Evolutionary conservation across 148 eudicot species (phyloP).

Genomic region (Persicaria tinctoria): DNA sequence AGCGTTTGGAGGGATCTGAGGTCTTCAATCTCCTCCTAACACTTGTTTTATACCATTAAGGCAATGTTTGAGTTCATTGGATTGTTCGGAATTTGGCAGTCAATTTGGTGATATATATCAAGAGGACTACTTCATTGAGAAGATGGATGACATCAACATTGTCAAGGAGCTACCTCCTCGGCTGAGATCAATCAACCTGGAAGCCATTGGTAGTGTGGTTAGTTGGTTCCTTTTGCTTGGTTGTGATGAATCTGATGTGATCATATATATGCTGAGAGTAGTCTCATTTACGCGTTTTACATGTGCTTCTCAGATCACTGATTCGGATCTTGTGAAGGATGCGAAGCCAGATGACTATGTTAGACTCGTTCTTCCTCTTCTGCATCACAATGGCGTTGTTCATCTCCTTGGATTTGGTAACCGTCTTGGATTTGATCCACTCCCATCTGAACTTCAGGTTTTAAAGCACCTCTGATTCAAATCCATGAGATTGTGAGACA

Average conservation of each 20-base stretch:
- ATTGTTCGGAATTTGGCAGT: constrained; percentile 8
- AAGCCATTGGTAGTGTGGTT: constrained; percentile 77
- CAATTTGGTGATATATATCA: no score
- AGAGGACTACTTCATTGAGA: constrained; percentile 9
- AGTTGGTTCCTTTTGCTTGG: constrained; percentile 14
- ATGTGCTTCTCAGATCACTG: constrained; percentile 52
- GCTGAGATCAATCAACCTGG: constrained; percentile 51
- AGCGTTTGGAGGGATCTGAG: constrained; percentile 92
- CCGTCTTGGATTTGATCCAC: constrained; percentile 82
- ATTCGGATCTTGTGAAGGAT: constrained; percentile 76
- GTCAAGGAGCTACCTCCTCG: constrained; percentile 65
- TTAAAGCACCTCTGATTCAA: background rate
- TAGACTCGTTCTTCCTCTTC: constrained; percentile 54
- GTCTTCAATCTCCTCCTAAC: constrained; percentile 21
- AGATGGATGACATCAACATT: constrained; percentile 53
- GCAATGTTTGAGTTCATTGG: background rate
- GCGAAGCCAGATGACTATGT: constrained; percentile 60
- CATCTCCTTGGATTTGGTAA: constrained; percentile 89
- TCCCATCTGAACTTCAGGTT: constrained; percentile 79
- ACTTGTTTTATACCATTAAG: background rate
- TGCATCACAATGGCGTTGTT: constrained; percentile 53
- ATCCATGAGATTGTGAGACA: background rate
- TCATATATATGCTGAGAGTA: no score
- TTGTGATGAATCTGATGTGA: no score
- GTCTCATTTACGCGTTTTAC: background rate